Base-by-base conservation (phyloP, 2,329 filamentous ascomycete genomes). In the Paracamarosporium sp. region DNA sequence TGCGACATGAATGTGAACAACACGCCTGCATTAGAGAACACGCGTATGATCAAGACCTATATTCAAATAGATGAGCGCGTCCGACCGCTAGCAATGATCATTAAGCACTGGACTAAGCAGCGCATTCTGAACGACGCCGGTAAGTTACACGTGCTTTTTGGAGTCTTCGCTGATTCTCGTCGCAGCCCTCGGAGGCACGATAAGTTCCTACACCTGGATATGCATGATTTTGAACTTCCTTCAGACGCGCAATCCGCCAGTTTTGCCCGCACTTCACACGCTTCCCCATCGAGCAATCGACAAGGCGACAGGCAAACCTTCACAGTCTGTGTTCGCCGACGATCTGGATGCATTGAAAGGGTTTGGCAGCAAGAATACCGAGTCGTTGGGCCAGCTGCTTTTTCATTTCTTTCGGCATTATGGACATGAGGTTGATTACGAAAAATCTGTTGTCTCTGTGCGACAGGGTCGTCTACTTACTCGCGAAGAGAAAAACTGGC, bases 1-100 rank as follows among this genome's bases (percentile, higher is more conserved):
- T 97, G 93, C 76, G 95, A 99, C 74, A 95, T 99, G 90, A 99
- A 99, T 68, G 93, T 99, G 79, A 99, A 99, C 81, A 99, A 98
- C 70, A 95, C 93, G 0, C 79, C 96, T 52, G 95, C 95, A 4
- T 82, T 99, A 60, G 93, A 98, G 76, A 99, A 99, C 71, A 99
- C 95, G 13, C 88, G 93, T 50, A 96, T 99, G 93, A 95, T 99
- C 69, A 92, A 93, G 74, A 97, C 93, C 0, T 99, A 99, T 78
- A 92, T 99, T 60, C 89, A 96, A 71, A 90, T 96, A 56, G 95
- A 99, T 76, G 88, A 93, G 36, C 88, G 95, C 60, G 92, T 99
- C 55, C 88, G 95, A 41, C 93, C 91, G 43, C 81, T 99, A 66
- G 94, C 95, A 15, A 98, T 99, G 92, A 91, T 96, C 59, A 87